phyloP scores from a whole-genome alignment of 2,329 filamentous ascomycete genomes.

The Apiospora phragmitis region DNA sequence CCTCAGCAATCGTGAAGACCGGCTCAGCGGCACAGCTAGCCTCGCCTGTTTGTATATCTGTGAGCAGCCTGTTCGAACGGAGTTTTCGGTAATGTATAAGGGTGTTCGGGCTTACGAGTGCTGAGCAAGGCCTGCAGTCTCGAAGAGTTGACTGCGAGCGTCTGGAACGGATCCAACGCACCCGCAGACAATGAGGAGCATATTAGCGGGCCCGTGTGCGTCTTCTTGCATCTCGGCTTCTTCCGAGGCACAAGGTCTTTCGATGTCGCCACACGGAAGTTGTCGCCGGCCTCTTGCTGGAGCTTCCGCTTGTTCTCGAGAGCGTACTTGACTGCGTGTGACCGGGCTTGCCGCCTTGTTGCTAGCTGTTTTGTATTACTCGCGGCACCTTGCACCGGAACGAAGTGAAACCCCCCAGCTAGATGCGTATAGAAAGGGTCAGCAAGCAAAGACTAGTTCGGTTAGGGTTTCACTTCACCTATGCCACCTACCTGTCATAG shows the following conservation, averaged over 20 bases:
- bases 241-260: slow-evolving; percentile 13
- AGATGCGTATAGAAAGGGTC: no score
- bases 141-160: slow-evolving; percentile 23
- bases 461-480: background rate
- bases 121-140: slow-evolving; percentile 21
- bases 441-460: background rate
- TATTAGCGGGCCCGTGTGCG: background rate
- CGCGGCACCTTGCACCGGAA: slow-evolving; percentile 10
- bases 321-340: slow-evolving; percentile 31
- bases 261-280: slow-evolving; percentile 25
- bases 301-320: slow-evolving; percentile 30
- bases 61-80: background rate
- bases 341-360: slow-evolving; percentile 27
- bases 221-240: background rate
- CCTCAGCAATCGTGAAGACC: slow-evolving; percentile 37
- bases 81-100: background rate
- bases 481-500: background rate
- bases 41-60: slow-evolving; percentile 21
- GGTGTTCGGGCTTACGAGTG: slow-evolving; percentile 19
- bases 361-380: slow-evolving; percentile 19
- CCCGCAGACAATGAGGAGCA: background rate
- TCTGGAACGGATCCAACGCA: slow-evolving; percentile 23
- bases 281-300: slow-evolving; percentile 25
- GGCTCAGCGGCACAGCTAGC: slow-evolving; percentile 30
- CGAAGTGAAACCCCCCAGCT: background rate